Evolutionary conservation across 73 alveolate species (phyloP).

Genomic region (Diophrys sp.): DNA sequence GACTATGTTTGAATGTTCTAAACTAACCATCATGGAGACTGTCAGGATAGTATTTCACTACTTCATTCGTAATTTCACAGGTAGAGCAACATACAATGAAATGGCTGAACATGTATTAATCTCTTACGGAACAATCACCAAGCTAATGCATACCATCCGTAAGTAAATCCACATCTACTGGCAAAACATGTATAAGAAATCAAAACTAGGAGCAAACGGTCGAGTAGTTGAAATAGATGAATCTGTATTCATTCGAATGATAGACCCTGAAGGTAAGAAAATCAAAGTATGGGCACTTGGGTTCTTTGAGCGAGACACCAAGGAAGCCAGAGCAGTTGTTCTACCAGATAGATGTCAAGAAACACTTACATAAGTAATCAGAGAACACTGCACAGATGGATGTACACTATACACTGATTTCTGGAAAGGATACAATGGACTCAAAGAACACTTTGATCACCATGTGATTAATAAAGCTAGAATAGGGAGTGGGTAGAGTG

Average conservation of each 20-base stretch:
- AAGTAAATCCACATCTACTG: conserved; percentile 22
- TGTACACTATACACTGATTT: conserved; percentile 38
- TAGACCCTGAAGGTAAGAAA: conserved; percentile 14
- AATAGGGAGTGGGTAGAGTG: conserved; percentile 21
- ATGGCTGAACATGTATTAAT: conserved; percentile 24
- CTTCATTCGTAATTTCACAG: conserved; percentile 32
- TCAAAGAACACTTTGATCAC: conserved; percentile 24
- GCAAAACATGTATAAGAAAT: conserved; percentile 22
- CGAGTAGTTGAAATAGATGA: conserved; percentile 48
- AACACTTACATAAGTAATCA: conserved; percentile 36
- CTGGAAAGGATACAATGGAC: conserved; percentile 41
- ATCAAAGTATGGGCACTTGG: conserved; percentile 47
- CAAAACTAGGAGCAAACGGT: conserved; percentile 38
- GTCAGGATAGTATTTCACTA: conserved; percentile 31
- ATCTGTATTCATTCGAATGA: conserved; percentile 10
- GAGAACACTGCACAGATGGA: conserved; percentile 38
- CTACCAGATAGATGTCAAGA: conserved; percentile 35
- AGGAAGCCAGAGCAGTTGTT: conserved; percentile 44
- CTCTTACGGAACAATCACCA: conserved; percentile 18
- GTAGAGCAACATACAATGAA: conserved; percentile 19
- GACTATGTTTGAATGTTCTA: conserved; percentile 15
- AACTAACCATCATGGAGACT: conserved; percentile 41
- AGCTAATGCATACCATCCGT: conserved; percentile 2
- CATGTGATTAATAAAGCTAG: conserved; percentile 28
- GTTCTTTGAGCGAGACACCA: conserved; percentile 41